phyloP scores from a whole-genome alignment of 768 basidiomycete genomes.

The Heimioporus sp. region DNA sequence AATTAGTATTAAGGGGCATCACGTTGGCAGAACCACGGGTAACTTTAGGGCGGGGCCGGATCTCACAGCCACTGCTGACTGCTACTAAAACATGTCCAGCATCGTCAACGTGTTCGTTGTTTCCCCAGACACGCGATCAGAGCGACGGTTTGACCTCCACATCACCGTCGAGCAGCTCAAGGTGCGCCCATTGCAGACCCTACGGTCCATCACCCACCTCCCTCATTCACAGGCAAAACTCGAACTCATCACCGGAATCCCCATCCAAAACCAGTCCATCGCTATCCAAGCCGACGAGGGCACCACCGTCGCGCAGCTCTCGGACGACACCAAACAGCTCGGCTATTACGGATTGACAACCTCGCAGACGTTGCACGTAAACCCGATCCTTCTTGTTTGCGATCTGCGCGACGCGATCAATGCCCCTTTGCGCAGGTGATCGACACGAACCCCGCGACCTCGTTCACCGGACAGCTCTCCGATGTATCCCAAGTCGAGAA shows the following conservation, averaged over 20 bases:
- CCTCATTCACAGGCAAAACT: conserved; percentile 59
- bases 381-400: conserved; percentile 12
- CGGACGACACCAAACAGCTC: conserved; percentile 65
- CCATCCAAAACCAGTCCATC: conserved; percentile 68
- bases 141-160: conserved; percentile 78
- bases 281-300: conserved; percentile 58
- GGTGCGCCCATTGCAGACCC: conserved; percentile 39
- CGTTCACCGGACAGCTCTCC: conserved; percentile 79
- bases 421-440: conserved; percentile 47
- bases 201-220: neutral
- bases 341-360: conserved; percentile 75
- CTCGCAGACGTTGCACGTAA: conserved; percentile 79
- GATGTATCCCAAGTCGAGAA: conserved; percentile 89
- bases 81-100: conserved; percentile 33
- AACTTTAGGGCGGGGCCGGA: too few species aligned
- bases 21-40: too few species aligned
- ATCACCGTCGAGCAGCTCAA: conserved; percentile 79
- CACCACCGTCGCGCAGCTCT: conserved; percentile 50
- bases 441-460: conserved; percentile 72
- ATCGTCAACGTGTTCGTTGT: conserved; percentile 71
- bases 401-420: neutral
- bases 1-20: too few species aligned
- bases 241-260: conserved; percentile 90
- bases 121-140: conserved; percentile 88
- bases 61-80: neutral